Percentiles rank a stretch among this genome's conserved stretches.
Conservation (phyloP, 345 rosid genomes). For the Ceriops zippeliana region DNA sequence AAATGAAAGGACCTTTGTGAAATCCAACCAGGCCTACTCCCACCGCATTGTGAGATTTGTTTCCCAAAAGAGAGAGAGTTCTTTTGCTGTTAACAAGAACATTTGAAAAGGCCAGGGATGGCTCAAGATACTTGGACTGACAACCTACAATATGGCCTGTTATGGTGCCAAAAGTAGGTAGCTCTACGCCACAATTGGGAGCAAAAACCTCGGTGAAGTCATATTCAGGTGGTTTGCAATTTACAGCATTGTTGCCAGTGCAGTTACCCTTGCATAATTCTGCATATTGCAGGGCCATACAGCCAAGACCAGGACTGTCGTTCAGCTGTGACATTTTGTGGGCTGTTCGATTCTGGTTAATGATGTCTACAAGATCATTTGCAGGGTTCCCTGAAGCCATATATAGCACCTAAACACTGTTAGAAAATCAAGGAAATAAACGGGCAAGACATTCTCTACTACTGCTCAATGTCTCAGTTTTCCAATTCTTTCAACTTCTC, state of each 20-base stretch:
- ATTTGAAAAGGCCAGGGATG: conserved; percentile 54
- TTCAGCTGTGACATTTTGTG: conserved; percentile 47
- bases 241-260: conserved; percentile 43
- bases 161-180: conserved; percentile 64
- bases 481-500: too few relatives aligned
- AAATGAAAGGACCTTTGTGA: conserved; percentile 62
- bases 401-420: background rate
- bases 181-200: conserved; percentile 80
- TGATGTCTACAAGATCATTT: conserved; percentile 62
- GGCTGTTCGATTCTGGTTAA: conserved; percentile 67
- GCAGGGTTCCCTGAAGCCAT: conserved; percentile 64
- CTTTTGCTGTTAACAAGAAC: conserved; percentile 55
- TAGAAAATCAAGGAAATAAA: background rate
- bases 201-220: conserved; percentile 79
- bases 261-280: conserved; percentile 69
- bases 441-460: background rate
- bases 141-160: conserved; percentile 79
- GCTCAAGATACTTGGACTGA: conserved; percentile 53
- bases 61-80: conserved; percentile 46
- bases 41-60: conserved; percentile 59
- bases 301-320: conserved; percentile 82
- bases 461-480: background rate
- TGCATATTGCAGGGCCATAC: conserved; percentile 80
- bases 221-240: conserved; percentile 62
- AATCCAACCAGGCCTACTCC: conserved; percentile 65